Conservation (phyloP, 2,329 filamentous ascomycete genomes). For the Trichoderma polysporum region DNA sequence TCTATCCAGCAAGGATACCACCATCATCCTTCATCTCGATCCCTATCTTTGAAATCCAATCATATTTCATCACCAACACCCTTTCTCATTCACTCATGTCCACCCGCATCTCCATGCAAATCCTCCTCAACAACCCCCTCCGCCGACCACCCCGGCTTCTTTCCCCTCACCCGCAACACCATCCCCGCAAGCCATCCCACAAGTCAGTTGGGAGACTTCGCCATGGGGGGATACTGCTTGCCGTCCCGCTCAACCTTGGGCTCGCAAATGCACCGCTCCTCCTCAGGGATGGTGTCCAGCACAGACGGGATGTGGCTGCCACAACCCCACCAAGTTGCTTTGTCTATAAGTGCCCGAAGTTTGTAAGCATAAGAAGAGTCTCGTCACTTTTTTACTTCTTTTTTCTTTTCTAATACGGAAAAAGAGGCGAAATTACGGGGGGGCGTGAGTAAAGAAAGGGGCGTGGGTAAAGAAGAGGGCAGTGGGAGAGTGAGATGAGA, state of each 20-base stretch:
- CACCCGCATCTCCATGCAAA: neutral
- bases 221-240: constrained; percentile 65
- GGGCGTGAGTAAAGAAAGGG: no score
- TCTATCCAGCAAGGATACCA: no score
- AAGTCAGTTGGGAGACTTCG: constrained; percentile 44
- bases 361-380: neutral
- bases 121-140: constrained; percentile 34
- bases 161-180: constrained; percentile 33
- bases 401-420: neutral
- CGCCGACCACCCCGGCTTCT: constrained; percentile 32
- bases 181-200: constrained; percentile 29
- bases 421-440: no score
- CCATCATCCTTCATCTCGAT: no score
- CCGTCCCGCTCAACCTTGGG: constrained; percentile 62
- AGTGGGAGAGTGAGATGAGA: neutral
- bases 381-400: no score
- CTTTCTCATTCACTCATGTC: neutral
- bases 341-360: constrained; percentile 42
- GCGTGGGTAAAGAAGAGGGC: no score
- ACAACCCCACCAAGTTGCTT: constrained; percentile 65
- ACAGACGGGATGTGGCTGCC: constrained; percentile 61
- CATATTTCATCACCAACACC: neutral
- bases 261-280: constrained; percentile 64
- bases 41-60: neutral
- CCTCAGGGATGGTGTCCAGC: constrained; percentile 57